phyloP scores from a whole-genome alignment of 805 yeast genomes.

The Candida coleopterorum region DNA sequence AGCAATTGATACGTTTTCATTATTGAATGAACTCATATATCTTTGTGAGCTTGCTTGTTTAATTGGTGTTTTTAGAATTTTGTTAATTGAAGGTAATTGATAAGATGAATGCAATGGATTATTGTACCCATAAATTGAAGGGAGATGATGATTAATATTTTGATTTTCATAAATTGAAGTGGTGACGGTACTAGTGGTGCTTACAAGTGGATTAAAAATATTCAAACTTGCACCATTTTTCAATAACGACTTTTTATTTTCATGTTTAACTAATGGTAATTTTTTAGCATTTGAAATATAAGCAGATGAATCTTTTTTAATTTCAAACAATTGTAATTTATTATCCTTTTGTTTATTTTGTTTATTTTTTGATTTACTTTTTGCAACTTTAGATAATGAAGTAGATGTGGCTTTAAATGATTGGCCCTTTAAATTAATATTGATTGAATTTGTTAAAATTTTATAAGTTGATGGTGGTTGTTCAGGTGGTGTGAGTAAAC shows the following conservation, averaged over 20 bases:
- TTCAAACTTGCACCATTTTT: conserved; percentile 2
- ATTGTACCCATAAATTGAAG: conserved; percentile 7
- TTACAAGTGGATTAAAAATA: conserved; percentile 4
- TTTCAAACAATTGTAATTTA: conserved; percentile 32
- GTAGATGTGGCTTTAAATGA: conserved; percentile 4
- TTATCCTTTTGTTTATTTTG: conserved; percentile 9
- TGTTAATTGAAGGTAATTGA: conserved; percentile 36
- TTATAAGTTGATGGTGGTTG: conserved; percentile 5
- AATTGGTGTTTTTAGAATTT: conserved; percentile 41
- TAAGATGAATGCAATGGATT: neutral
- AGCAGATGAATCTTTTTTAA: conserved; percentile 32
- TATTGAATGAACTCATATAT: conserved; percentile 3
- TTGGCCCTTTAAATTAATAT: conserved; percentile 16
- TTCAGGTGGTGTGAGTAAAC: conserved; percentile 15
- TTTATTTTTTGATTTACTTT: conserved; percentile 10
- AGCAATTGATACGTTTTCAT: neutral
- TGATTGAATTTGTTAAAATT: conserved; percentile 15
- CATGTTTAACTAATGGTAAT: conserved; percentile 11
- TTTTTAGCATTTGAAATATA: conserved; percentile 10
- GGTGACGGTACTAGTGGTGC: neutral
- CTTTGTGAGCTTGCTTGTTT: conserved; percentile 20
- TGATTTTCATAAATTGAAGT: conserved; percentile 7
- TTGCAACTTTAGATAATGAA: conserved; percentile 20
- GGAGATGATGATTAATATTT: conserved; percentile 1
- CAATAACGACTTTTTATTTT: conserved; percentile 2